Conservation (phyloP, 192 early-diverging fungal genomes). For the Ramicandelaber brevisporus region DNA sequence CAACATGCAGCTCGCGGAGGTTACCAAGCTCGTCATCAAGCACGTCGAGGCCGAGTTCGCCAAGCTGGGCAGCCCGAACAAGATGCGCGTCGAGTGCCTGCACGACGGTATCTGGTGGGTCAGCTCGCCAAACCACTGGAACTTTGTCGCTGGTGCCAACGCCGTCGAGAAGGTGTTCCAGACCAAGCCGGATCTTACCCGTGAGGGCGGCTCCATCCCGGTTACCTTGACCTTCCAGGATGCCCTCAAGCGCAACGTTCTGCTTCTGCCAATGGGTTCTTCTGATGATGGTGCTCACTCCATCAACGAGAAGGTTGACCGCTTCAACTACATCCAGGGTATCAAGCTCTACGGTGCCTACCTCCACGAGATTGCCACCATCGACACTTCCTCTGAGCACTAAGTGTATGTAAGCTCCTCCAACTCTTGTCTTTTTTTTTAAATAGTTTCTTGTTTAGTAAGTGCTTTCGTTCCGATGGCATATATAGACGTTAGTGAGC, state of each 20-base stretch:
- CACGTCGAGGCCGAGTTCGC: slow-evolving; percentile 64
- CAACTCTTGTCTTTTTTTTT: no score
- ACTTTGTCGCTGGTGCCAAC: slow-evolving; percentile 76
- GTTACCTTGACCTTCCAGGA: slow-evolving; percentile 97
- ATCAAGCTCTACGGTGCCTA: slow-evolving; percentile 85
- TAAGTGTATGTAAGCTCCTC: no score
- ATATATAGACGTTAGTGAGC: no score
- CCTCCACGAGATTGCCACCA: slow-evolving; percentile 56
- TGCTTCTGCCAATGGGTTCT: slow-evolving; percentile 89
- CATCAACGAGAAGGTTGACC: slow-evolving; percentile 91
- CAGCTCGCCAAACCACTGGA: slow-evolving; percentile 69
- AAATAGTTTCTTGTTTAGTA: no score
- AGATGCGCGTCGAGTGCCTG: slow-evolving; percentile 34
- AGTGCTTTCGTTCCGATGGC: no score
- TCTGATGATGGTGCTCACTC: slow-evolving; percentile 90
- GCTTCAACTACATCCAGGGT: slow-evolving; percentile 78
- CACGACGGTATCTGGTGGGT: slow-evolving; percentile 85
- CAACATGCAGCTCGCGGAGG: slow-evolving; percentile 65
- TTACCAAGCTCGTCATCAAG: slow-evolving; percentile 44
- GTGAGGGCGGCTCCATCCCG: slow-evolving; percentile 95
- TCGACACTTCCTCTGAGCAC: no score
- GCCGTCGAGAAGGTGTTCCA: slow-evolving; percentile 82
- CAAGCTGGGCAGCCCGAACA: slow-evolving; percentile 79
- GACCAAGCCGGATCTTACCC: slow-evolving; percentile 81
- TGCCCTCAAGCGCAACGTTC: slow-evolving; percentile 62